Conservation (phyloP, 1,284 basidiomycete genomes). For the Ustanciosporium gigantosporum region DNA sequence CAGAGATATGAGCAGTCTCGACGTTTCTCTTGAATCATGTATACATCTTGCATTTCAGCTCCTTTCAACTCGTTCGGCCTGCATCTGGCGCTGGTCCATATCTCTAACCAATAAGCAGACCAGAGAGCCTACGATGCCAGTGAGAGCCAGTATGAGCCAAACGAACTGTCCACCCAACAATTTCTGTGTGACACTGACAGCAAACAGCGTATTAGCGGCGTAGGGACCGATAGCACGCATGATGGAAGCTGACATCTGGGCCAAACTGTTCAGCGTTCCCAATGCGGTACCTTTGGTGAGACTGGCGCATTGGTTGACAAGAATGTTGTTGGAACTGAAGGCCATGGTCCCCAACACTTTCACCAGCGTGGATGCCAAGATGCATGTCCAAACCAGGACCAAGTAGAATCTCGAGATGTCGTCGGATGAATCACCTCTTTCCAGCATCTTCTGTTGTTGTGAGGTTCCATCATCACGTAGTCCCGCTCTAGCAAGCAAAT, state of each 20-base stretch:
- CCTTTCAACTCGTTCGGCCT: background rate
- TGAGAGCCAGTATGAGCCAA: constrained; percentile 24
- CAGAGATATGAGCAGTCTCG: too few relatives aligned
- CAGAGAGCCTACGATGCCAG: constrained; percentile 11
- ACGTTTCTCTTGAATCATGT: too few relatives aligned
- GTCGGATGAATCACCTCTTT: too few relatives aligned
- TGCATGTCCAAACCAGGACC: constrained; percentile 3
- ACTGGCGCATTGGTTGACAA: constrained; percentile 41
- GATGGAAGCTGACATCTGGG: constrained; percentile 29
- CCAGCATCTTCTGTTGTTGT: background rate
- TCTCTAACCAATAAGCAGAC: constrained; percentile 8
- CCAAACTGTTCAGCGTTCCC: constrained; percentile 39
- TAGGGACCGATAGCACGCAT: constrained; percentile 41
- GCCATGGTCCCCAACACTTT: constrained; percentile 22
- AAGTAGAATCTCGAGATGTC: background rate
- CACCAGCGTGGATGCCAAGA: constrained; percentile 5
- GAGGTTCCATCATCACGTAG: background rate
- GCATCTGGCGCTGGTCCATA: too few relatives aligned
- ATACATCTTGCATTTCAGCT: too few relatives aligned
- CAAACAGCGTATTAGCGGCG: constrained; percentile 36
- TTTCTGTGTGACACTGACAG: constrained; percentile 20
- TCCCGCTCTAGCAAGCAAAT: constrained; percentile 33
- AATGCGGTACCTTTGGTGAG: constrained; percentile 15
- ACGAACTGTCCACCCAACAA: constrained; percentile 40
- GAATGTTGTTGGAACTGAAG: constrained; percentile 30